Evolutionary conservation across 345 rosid species (phyloP).

Genomic region (Melaleuca quinquenervia): DNA sequence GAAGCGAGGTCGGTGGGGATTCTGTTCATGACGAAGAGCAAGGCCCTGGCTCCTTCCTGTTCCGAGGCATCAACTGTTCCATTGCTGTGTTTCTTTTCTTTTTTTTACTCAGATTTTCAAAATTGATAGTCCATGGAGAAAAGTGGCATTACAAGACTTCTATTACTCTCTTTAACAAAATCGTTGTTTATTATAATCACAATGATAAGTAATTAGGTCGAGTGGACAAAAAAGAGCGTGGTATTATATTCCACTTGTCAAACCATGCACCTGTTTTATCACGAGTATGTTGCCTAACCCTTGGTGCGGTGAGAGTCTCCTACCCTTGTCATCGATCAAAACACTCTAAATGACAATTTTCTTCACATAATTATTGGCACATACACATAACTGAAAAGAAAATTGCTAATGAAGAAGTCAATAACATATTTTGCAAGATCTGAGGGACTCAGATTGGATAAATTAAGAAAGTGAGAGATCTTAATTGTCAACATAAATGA

Average conservation of each 20-base stretch:
- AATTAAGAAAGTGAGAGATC: not conserved
- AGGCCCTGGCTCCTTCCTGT: not conserved
- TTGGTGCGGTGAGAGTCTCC: accelerated
- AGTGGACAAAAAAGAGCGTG: accelerated
- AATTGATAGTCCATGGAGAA: not conserved
- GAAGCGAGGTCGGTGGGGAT: not conserved
- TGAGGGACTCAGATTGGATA: not conserved
- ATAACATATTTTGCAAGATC: not conserved
- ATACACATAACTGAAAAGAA: not conserved
- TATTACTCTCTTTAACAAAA: not conserved
- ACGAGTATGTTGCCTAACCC: not conserved
- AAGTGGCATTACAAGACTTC: not conserved
- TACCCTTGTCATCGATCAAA: not conserved
- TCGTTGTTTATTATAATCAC: not conserved
- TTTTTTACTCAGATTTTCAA: not conserved
- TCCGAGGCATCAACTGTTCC: not conserved
- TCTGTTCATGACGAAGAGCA: not conserved
- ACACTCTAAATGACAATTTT: not conserved
- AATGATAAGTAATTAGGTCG: not conserved
- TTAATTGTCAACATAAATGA: not conserved
- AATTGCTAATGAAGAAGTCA: not conserved
- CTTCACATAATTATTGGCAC: not conserved
- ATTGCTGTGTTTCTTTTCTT: not conserved
- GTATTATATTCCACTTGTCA: not conserved
- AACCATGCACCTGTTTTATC: not conserved